A percentile compares a stretch with the other conserved stretches of the same genome.
phyloP scores from a whole-genome alignment of 148 eudicot species.

The Camellia japonica region DNA sequence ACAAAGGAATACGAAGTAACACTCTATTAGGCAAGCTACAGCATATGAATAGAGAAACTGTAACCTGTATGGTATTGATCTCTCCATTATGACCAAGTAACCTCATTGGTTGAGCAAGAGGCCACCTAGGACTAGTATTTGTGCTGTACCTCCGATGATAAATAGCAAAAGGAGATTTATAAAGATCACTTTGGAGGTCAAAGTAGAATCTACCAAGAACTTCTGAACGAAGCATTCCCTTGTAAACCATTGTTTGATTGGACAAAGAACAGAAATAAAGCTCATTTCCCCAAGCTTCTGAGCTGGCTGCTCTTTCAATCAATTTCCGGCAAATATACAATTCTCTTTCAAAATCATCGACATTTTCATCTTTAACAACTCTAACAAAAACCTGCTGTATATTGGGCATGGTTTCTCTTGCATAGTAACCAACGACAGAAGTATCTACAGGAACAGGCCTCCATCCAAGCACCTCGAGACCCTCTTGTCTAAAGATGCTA shows the following conservation, averaged over 20 bases:
- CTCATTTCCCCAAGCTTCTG: conserved; percentile 82
- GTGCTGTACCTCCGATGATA: conserved; percentile 99
- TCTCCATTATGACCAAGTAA: conserved; percentile 99
- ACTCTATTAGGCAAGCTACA: conserved; percentile 3
- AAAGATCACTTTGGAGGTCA: conserved; percentile 78
- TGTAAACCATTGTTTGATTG: conserved; percentile 92
- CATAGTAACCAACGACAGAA: conserved; percentile 77
- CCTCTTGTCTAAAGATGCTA: conserved; percentile 74
- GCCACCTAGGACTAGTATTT: conserved; percentile 99
- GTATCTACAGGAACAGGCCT: conserved; percentile 82
- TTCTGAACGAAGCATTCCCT: conserved; percentile 98
- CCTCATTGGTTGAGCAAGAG: conserved; percentile 99
- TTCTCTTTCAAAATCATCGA: conserved; percentile 97
- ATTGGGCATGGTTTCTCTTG: conserved; percentile 94
- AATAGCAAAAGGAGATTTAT: conserved; percentile 86
- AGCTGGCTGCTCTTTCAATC: conserved; percentile 69
- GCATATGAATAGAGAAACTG: conserved; percentile 19
- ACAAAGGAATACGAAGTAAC: neutral
- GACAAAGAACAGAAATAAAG: conserved; percentile 96
- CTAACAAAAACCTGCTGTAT: conserved; percentile 87
- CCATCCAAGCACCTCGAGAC: conserved; percentile 98
- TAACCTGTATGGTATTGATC: conserved; percentile 97
- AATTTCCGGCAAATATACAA: conserved; percentile 86
- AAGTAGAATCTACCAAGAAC: conserved; percentile 82
- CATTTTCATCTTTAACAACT: conserved; percentile 67